Conservation (phyloP, 208 protist species). For the Leishmania aethiopica region DNA sequence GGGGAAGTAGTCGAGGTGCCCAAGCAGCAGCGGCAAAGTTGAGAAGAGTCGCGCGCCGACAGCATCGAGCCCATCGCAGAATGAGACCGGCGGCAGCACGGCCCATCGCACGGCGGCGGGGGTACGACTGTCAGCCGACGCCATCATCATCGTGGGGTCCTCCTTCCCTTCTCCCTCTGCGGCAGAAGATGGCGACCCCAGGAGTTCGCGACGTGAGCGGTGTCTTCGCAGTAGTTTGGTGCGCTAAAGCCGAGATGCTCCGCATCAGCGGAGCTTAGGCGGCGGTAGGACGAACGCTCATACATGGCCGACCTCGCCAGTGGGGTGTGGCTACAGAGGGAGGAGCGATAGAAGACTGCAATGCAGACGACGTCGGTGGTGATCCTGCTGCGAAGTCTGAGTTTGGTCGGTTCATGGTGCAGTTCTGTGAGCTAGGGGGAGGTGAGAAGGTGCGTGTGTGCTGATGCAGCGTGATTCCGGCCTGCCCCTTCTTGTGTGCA, state of each 20-base stretch:
- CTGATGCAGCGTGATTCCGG: not conserved
- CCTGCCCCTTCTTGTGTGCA: not conserved
- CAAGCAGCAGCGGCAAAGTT: not conserved
- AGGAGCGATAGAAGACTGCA: not conserved
- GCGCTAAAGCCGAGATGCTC: not conserved
- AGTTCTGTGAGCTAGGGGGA: not conserved
- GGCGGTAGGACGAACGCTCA: not conserved
- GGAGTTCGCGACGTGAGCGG: not conserved
- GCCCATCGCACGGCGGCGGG: constrained; percentile 15
- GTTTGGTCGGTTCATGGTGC: not conserved
- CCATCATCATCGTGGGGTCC: not conserved
- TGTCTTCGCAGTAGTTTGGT: not conserved
- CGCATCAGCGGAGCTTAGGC: not conserved
- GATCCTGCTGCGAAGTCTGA: not conserved
- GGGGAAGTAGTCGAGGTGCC: constrained; percentile 12
- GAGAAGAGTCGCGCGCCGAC: not conserved
- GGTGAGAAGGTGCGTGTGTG: not conserved
- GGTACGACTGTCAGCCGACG: constrained; percentile 5
- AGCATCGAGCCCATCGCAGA: not conserved
- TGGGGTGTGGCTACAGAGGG: not conserved
- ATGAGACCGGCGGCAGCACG: constrained; percentile 4
- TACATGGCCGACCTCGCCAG: not conserved
- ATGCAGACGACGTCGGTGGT: not conserved
- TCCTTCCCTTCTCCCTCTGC: not conserved
- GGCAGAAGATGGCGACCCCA: not conserved